Evolutionary conservation across 805 yeast genomes (phyloP).

Genomic region (Zygosaccharomyces rouxii): DNA sequence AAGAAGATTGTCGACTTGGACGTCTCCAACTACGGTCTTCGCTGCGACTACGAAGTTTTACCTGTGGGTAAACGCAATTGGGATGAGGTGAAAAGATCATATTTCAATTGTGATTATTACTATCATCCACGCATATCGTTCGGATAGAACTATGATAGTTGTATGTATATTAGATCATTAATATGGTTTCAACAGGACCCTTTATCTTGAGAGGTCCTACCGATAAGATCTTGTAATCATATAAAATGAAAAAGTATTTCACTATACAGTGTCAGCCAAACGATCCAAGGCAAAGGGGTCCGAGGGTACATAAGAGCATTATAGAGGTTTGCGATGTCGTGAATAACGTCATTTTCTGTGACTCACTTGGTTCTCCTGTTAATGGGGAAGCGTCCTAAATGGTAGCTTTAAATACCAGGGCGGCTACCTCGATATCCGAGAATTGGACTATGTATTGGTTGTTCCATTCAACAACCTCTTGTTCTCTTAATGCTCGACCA

Average conservation of each 20-base stretch:
- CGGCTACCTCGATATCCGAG: neutral
- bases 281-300: neutral
- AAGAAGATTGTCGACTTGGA: conserved; percentile 76
- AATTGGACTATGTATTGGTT: too few relatives aligned
- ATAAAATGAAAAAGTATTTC: neutral
- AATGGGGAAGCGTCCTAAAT: neutral
- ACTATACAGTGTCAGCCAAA: neutral
- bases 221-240: neutral
- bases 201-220: neutral
- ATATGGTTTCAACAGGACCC: neutral
- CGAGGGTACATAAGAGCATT: too few relatives aligned
- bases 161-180: neutral
- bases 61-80: conserved; percentile 31
- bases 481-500: too few relatives aligned
- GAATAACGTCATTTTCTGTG: too few relatives aligned
- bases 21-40: conserved; percentile 70
- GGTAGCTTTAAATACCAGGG: neutral
- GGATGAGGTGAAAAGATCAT: conserved; percentile 35
- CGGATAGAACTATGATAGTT: conserved; percentile 7
- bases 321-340: too few relatives aligned
- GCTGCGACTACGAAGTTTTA: conserved; percentile 45
- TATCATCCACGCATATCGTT: conserved; percentile 34
- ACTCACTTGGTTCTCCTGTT: neutral
- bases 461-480: too few relatives aligned
- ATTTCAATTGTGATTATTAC: conserved; percentile 33